Conservation (phyloP, 768 basidiomycete genomes). For the Glaciozyma antarctica region DNA sequence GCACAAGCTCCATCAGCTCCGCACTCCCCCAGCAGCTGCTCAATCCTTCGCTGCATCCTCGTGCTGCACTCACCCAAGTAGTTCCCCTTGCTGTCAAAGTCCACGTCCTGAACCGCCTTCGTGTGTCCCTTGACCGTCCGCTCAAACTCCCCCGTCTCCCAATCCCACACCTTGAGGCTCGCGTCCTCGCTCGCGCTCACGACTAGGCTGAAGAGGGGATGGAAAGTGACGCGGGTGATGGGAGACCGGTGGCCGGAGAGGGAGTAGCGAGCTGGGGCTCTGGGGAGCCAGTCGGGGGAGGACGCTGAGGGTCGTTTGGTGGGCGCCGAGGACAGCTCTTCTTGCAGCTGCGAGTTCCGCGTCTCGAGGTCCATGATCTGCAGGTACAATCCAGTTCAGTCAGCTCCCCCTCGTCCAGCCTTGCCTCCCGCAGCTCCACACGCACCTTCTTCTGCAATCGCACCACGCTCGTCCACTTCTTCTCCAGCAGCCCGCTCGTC, state of each 20-base stretch:
- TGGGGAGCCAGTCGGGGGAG: conserved; percentile 70
- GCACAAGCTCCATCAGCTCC: conserved; percentile 58
- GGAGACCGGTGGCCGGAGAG: conserved; percentile 68
- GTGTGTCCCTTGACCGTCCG: conserved; percentile 86
- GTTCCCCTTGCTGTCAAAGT: conserved; percentile 78
- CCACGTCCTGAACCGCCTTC: conserved; percentile 73
- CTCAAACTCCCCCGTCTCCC: conserved; percentile 91
- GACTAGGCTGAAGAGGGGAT: conserved; percentile 70
- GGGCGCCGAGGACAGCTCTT: conserved; percentile 55
- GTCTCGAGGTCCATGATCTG: conserved; percentile 94
- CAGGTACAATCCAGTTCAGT: not conserved
- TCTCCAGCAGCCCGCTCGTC: conserved; percentile 77
- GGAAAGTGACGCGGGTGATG: conserved; percentile 71
- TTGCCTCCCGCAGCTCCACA: not conserved
- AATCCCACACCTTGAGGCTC: conserved; percentile 89
- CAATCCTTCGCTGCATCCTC: not conserved
- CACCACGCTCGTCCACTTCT: conserved; percentile 97
- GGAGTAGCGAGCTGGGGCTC: conserved; percentile 66
- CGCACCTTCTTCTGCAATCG: conserved; percentile 84
- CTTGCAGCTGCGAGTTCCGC: conserved; percentile 61
- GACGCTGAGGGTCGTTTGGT: conserved; percentile 44
- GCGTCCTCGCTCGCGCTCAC: conserved; percentile 82
- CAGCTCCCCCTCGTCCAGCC: not conserved
- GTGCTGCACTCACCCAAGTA: conserved; percentile 51
- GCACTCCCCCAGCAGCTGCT: conserved; percentile 57